phyloP scores from a whole-genome alignment of 441 rosid genomes.

The Arabidopsis hybrid region DNA sequence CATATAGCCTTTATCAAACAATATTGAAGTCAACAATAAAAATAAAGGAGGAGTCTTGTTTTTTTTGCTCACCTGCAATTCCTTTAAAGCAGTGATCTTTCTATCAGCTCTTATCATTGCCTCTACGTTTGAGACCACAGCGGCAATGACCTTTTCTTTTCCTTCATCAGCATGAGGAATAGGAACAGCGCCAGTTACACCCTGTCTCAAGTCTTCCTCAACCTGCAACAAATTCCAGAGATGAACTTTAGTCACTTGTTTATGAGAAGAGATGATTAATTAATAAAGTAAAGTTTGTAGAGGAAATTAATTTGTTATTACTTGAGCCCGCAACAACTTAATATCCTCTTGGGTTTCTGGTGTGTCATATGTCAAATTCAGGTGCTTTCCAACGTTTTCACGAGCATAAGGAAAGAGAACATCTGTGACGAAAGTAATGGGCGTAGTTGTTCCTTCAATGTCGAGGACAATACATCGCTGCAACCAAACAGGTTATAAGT shows the following conservation, averaged over 20 bases:
- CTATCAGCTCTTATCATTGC: constrained; percentile 96
- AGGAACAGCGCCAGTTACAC: constrained; percentile 69
- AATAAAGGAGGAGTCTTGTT: neutral
- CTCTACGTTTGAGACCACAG: constrained; percentile 86
- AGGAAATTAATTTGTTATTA: constrained; percentile 44
- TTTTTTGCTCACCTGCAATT: constrained; percentile 74
- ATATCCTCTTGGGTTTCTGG: constrained; percentile 86
- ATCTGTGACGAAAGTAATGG: constrained; percentile 91
- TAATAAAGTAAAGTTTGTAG: constrained; percentile 5
- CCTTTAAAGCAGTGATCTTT: constrained; percentile 94
- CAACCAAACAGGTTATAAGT: constrained; percentile 43
- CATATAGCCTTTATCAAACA: constrained; percentile 26
- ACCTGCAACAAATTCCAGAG: constrained; percentile 54
- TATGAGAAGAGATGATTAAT: neutral
- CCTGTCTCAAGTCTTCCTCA: constrained; percentile 78
- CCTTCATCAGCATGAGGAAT: constrained; percentile 75
- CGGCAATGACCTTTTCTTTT: constrained; percentile 80
- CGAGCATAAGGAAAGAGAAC: constrained; percentile 93
- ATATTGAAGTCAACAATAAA: neutral
- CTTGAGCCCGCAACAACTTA: constrained; percentile 74
- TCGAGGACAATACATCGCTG: constrained; percentile 91
- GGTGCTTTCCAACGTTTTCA: constrained; percentile 86
- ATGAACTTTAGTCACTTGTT: constrained; percentile 35
- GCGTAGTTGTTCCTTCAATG: constrained; percentile 98
- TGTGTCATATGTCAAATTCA: constrained; percentile 69